Evolutionary conservation across 768 basidiomycete species (phyloP).

Genomic region (Kwoniella europaea): DNA sequence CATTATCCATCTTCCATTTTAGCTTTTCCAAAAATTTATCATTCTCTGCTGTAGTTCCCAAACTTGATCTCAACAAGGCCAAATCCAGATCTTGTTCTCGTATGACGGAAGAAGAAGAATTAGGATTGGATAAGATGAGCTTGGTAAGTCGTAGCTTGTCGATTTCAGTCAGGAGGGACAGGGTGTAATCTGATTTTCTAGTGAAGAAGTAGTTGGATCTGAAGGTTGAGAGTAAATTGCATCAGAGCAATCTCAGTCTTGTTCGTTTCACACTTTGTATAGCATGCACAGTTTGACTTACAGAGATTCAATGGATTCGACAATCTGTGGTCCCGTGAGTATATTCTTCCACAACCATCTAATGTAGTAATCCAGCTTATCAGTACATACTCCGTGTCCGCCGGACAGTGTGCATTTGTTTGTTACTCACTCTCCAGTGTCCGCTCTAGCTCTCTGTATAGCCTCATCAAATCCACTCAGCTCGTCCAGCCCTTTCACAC

Average conservation of each 20-base stretch:
- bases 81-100: slow-evolving; percentile 88
- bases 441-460: slow-evolving; percentile 74
- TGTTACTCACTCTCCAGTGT: slow-evolving; percentile 71
- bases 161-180: slow-evolving; percentile 82
- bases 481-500: slow-evolving; percentile 63
- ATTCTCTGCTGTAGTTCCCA: slow-evolving; percentile 85
- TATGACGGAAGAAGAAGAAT: slow-evolving; percentile 68
- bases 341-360: slow-evolving; percentile 89
- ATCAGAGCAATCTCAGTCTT: background rate
- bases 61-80: slow-evolving; percentile 80
- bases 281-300: slow-evolving; percentile 59
- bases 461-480: slow-evolving; percentile 75
- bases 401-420: background rate
- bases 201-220: slow-evolving; percentile 88
- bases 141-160: slow-evolving; percentile 81
- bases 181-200: slow-evolving; percentile 83
- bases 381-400: too few species aligned
- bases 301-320: slow-evolving; percentile 83
- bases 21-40: slow-evolving; percentile 76
- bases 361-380: background rate
- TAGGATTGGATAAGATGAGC: slow-evolving; percentile 69
- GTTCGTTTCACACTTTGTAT: too few species aligned
- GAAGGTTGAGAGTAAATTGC: too few species aligned
- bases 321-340: slow-evolving; percentile 78
- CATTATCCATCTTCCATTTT: slow-evolving; percentile 76